Evolutionary conservation across 768 basidiomycete species (phyloP), one percentile per base, ranked within the genome.

Genomic region (Agrocybe pediades): DNA sequence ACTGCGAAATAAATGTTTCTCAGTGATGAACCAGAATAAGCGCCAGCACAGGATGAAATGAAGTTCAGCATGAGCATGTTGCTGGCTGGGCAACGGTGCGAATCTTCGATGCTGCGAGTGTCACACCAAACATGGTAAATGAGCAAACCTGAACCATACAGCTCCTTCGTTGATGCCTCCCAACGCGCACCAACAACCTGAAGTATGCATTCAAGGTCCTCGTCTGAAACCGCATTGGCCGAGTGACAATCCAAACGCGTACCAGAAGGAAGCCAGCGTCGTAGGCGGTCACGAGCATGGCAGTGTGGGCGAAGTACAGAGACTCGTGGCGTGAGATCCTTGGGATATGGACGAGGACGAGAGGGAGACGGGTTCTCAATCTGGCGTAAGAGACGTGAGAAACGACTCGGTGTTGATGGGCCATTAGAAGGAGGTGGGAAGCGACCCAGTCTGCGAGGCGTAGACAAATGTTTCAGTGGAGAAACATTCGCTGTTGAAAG

Each of bases 1-100:
- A 76, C 54, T 0, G 61, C 66, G 1, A 49, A 41, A 1, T 72
- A 20, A 55, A 70, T 73, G 59, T 73, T 75, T 6, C 41, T 23
- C 0, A 74, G 29, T 1, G 73, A 64, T 11, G 25, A 45, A 0
- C 63, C 64, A 7, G 71, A 55, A 54, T 71, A 71, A 0, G 61
- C 23, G 3, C 72, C 74, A 1, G 65, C 63, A 1, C 56, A 44
- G 29, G 26, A 55, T 0, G 64, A 39, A 0, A 68, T 20, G 23
- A 67, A 70, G 0, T 56, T 8, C 1, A 53, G 19, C 2, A 76
- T 49, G 0, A 75, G 58, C 1, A 20, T 43, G 3, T 29, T 41
- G 15, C 20, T 47, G 0, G 61, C 59, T 0, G 71, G 74, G 1
- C 58, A 59, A 1, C 66, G 57, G 16, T 62, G 52, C 0, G 24